Evolutionary conservation across 345 rosid genomes (phyloP).

Genomic region (Cardiospermum halicacabum): DNA sequence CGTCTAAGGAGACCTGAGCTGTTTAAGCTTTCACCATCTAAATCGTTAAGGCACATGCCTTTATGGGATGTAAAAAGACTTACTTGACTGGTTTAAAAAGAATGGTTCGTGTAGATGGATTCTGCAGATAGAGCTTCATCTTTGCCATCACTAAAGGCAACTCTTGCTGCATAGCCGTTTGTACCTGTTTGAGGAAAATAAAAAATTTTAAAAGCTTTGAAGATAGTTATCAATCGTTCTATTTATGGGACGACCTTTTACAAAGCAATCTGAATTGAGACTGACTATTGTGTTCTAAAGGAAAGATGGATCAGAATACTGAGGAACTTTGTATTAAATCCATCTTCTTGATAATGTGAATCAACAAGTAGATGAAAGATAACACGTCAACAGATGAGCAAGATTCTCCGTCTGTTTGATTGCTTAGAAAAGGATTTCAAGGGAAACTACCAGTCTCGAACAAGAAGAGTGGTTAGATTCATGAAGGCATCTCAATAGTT

Average conservation of each 20-base stretch:
- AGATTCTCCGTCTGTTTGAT: not conserved
- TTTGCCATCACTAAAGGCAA: conserved; percentile 64
- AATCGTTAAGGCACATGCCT: not conserved
- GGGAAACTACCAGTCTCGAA: not conserved
- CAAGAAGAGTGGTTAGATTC: not conserved
- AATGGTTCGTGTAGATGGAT: conserved; percentile 74
- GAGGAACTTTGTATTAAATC: not conserved
- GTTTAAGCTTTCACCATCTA: too few relatives aligned
- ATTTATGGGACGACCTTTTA: not conserved
- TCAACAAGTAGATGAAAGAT: not conserved
- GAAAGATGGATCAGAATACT: not conserved
- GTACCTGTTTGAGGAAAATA: conserved; percentile 46
- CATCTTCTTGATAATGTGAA: not conserved
- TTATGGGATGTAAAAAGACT: conserved; percentile 16
- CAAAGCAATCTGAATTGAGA: not conserved
- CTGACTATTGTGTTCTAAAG: not conserved
- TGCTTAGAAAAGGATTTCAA: not conserved
- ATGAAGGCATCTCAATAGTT: not conserved
- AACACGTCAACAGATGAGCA: not conserved
- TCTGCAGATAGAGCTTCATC: conserved; percentile 93
- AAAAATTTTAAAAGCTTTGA: conserved; percentile 2
- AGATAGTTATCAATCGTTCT: not conserved
- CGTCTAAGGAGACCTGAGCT: too few relatives aligned
- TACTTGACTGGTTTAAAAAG: conserved; percentile 95
- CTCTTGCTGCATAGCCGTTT: conserved; percentile 66